Conservation (phyloP, 208 protist genomes). For the Balamuthia mandrillaris region DNA sequence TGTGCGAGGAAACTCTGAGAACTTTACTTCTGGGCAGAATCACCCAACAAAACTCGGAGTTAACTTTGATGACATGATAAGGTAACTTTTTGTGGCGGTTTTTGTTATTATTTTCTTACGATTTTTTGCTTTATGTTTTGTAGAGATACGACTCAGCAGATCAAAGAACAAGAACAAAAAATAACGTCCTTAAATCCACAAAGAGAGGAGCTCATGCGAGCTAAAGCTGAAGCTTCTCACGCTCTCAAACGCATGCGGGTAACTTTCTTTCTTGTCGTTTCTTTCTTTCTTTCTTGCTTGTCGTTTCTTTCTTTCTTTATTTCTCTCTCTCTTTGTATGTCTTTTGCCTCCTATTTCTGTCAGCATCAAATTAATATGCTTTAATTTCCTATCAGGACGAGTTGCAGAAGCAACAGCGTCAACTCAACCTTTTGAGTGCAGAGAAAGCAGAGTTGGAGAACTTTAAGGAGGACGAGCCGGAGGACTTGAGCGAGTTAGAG, state of each 20-base stretch:
- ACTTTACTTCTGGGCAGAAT: background rate
- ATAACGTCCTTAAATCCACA: background rate
- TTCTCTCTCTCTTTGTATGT: background rate
- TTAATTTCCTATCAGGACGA: background rate
- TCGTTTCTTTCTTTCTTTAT: background rate
- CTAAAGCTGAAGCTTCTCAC: background rate
- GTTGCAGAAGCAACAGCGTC: background rate
- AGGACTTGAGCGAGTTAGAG: slow-evolving; percentile 27
- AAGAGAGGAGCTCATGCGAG: background rate
- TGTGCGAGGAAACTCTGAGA: background rate
- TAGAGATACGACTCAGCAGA: background rate
- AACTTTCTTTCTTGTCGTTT: background rate
- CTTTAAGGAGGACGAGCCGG: background rate
- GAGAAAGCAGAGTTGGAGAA: slow-evolving; percentile 27
- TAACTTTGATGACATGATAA: slow-evolving; percentile 31
- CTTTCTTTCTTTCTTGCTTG: background rate
- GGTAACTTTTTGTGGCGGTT: too few species aligned
- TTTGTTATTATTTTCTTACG: background rate
- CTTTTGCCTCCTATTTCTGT: background rate
- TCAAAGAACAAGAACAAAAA: background rate
- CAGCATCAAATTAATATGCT: background rate
- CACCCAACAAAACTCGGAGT: background rate
- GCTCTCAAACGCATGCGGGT: background rate
- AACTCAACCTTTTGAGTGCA: background rate
- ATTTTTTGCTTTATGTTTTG: background rate